Base-by-base conservation (phyloP, 2,329 filamentous ascomycete genomes). In the Arthrobotrys pseudoclavata region DNA sequence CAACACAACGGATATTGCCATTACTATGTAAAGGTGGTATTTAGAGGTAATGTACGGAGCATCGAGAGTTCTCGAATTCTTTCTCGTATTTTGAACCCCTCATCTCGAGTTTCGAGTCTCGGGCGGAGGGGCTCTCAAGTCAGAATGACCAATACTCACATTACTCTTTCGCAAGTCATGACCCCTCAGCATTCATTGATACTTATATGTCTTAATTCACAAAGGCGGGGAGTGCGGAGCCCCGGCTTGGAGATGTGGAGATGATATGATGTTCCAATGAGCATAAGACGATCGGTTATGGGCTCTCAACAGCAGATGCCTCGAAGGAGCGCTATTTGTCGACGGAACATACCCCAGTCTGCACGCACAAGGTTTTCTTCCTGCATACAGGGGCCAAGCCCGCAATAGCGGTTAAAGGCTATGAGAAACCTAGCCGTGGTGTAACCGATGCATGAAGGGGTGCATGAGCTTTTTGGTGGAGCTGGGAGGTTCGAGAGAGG, bases 381-480 rank as follows among this genome's bases (percentile, higher is more conserved):
- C 72, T 76, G 72, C 72, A 76, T 76, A 66, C 72, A 76, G 72
- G 72, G 72, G 70, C 66, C 60, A 67, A 62, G 66, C 72, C 64
- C 66, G 72, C 60, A 71, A 71, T 77, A 71, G 71, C 67, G 67
- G 67, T 77, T 77, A 77, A 77, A 69, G 62, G 61, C 67, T 68
- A 45, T 34, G 18, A 47, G 7, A 55, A 68, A 62, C 74, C 67
- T 68, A 53, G 67, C 53, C 61, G 66, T 67, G 64, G 67, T 71
- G 37, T 69, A 62, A 68, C 60, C 74, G 47, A 62, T 71, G 50
- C 60, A 61, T 67, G 48, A 60, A 69, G 61, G 62, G 60, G 34
- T 29, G 22, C 20, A 18, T 48, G 50, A 31, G 18, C 13, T 52
- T 67, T 52, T 47, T 29, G 47, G 48, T 31, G 55, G 55, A 57